These are phyloP conservation scores for Symmetrospora coprosmae DNA, from an alignment of 768 basidiomycete genomes.

Conservation along the genomic window DNA sequence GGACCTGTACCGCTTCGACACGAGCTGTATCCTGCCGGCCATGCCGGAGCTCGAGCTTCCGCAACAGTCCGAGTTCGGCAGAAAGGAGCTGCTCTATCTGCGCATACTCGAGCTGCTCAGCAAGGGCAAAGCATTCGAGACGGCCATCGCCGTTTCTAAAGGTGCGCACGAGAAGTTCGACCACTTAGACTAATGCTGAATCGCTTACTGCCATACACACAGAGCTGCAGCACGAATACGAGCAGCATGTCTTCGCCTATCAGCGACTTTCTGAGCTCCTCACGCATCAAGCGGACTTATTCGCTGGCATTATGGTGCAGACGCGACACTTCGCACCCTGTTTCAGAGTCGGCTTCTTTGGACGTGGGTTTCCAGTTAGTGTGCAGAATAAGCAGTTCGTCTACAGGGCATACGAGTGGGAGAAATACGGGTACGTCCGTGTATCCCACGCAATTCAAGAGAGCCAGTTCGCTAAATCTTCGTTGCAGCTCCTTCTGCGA, in stretches of 20 bases:
- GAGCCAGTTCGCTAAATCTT: background rate
- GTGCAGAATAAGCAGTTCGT: conserved; percentile 77
- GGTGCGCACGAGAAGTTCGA: conserved; percentile 77
- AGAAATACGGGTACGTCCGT: conserved; percentile 53
- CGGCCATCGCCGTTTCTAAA: conserved; percentile 80
- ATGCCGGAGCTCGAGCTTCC: conserved; percentile 82
- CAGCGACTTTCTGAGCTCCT: conserved; percentile 44
- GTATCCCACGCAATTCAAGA: conserved; percentile 54
- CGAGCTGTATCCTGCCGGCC: conserved; percentile 61
- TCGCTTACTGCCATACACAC: background rate
- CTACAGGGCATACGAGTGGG: conserved; percentile 89
- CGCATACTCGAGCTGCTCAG: conserved; percentile 88
- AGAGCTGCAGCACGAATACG: conserved; percentile 75
- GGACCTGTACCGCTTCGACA: conserved; percentile 81
- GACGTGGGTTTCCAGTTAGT: conserved; percentile 63
- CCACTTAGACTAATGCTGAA: conserved; percentile 36
- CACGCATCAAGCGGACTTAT: conserved; percentile 31
- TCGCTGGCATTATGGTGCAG: conserved; percentile 28
- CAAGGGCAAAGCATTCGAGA: conserved; percentile 95
- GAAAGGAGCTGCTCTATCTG: conserved; percentile 82
- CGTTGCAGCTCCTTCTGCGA: conserved; percentile 51
- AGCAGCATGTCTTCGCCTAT: conserved; percentile 42
- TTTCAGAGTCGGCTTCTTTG: conserved; percentile 84
- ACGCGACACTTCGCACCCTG: conserved; percentile 41
- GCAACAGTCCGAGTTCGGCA: conserved; percentile 80